Percentiles rank a stretch among this genome's conserved stretches.
phyloP scores from a whole-genome alignment of 1,284 basidiomycete species.

The Moniliophthora roreri region DNA sequence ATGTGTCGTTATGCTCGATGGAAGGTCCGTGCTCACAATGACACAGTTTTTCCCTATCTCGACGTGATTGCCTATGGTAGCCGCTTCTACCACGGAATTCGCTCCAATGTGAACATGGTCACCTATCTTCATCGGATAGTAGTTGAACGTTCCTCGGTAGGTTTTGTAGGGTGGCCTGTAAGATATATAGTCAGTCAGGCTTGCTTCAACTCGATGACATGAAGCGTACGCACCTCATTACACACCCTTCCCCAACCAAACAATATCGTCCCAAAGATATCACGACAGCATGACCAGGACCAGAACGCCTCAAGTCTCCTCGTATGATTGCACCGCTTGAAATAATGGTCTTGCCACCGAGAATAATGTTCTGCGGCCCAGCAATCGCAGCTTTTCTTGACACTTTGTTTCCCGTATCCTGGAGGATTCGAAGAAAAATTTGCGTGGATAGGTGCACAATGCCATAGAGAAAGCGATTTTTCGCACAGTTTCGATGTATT shows the following conservation, averaged over 20 bases:
- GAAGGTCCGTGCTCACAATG: conserved; percentile 59
- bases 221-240: conserved; percentile 69
- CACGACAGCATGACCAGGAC: conserved; percentile 88
- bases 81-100: conserved; percentile 88
- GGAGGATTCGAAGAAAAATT: conserved; percentile 9
- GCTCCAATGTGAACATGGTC: conserved; percentile 94
- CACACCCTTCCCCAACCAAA: conserved; percentile 83
- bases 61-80: conserved; percentile 91
- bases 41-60: conserved; percentile 95
- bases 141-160: conserved; percentile 91
- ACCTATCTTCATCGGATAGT: conserved; percentile 96
- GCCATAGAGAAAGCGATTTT: conserved; percentile 1
- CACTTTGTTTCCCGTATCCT: conserved; percentile 91
- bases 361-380: conserved; percentile 95
- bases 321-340: conserved; percentile 86
- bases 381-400: conserved; percentile 91
- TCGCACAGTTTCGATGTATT: conserved; percentile 80
- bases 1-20: background rate
- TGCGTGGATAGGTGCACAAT: conserved; percentile 29
- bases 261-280: conserved; percentile 94
- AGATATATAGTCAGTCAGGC: background rate
- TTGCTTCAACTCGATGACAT: background rate
- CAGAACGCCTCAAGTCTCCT: conserved; percentile 83
- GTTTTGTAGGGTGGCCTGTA: conserved; percentile 84
- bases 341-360: conserved; percentile 97